A percentile compares a stretch with the other conserved stretches of the same genome.
These are phyloP conservation scores for Hypoxylon fuscum DNA, from an alignment of 495 filamentous ascomycete species.

Conservation along the genomic window DNA sequence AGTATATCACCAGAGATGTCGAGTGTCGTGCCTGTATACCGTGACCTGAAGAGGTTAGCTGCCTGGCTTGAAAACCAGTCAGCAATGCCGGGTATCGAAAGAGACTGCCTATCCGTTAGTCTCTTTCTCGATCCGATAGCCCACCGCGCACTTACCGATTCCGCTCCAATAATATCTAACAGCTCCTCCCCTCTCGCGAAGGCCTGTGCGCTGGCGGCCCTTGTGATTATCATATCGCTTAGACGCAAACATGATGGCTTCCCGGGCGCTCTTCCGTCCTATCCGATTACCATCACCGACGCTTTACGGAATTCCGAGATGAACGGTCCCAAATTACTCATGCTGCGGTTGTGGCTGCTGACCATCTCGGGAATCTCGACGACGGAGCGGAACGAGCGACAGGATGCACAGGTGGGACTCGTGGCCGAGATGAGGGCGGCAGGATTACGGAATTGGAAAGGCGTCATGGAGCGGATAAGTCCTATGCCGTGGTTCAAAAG, in stretches of 20 bases:
- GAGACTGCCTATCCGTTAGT: slow-evolving; percentile 23
- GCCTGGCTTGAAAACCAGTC: slow-evolving; percentile 17
- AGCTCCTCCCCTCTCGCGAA: slow-evolving; percentile 12
- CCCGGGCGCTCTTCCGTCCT: slow-evolving; percentile 15
- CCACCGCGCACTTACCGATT: slow-evolving; percentile 22
- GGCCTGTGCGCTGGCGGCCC: slow-evolving; percentile 27
- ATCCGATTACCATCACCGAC: slow-evolving; percentile 15
- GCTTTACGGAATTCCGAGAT: slow-evolving; percentile 15
- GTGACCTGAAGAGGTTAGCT: slow-evolving; percentile 20
- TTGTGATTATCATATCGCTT: slow-evolving; percentile 21
- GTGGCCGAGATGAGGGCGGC: slow-evolving; percentile 20
- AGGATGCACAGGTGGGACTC: slow-evolving; percentile 16
- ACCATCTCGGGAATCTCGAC: slow-evolving; percentile 16
- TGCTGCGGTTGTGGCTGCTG: slow-evolving; percentile 22
- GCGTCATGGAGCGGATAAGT: slow-evolving; percentile 18
- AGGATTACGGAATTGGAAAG: slow-evolving; percentile 21
- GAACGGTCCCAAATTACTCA: slow-evolving; percentile 1
- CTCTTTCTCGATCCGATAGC: slow-evolving; percentile 29
- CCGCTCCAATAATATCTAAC: slow-evolving; percentile 3
- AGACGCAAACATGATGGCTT: slow-evolving; percentile 22
- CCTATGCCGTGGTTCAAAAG: slow-evolving; percentile 22
- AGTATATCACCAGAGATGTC: slow-evolving; percentile 27
- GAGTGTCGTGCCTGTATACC: slow-evolving; percentile 17
- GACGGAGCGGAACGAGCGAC: slow-evolving; percentile 15
- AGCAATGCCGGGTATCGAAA: slow-evolving; percentile 15